Conservation (phyloP, 1,284 basidiomycete genomes). For the Xerocomus minutiporus region DNA sequence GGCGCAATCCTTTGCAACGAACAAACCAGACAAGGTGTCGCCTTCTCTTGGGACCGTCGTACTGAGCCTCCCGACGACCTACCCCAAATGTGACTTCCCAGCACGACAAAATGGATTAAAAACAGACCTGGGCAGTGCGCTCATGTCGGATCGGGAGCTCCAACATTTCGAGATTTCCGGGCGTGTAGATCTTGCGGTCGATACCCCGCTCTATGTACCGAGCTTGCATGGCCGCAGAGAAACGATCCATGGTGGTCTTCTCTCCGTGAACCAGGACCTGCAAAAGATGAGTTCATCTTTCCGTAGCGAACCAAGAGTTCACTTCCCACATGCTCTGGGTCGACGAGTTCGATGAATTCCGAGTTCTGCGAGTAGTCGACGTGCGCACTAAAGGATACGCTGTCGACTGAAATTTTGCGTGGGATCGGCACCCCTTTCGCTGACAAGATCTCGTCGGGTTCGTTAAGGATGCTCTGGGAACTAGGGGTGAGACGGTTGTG, state of each 20-base stretch:
- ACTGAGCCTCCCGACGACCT: conserved; percentile 91
- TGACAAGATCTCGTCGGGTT: conserved; percentile 83
- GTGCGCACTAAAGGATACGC: conserved; percentile 96
- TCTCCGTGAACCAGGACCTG: conserved; percentile 95
- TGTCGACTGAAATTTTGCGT: conserved; percentile 90
- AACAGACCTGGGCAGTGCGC: conserved; percentile 82
- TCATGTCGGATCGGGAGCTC: conserved; percentile 89
- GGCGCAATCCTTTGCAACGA: conserved; percentile 92
- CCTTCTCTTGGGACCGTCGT: conserved; percentile 66
- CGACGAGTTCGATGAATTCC: conserved; percentile 92
- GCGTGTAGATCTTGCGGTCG: conserved; percentile 94
- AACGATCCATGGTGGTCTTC: conserved; percentile 86
- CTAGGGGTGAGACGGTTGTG: conserved; percentile 6
- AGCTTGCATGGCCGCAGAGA: conserved; percentile 81
- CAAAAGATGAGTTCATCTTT: background rate
- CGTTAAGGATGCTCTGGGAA: conserved; percentile 73
- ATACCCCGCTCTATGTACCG: conserved; percentile 85
- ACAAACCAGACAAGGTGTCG: conserved; percentile 74
- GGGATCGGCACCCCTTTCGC: conserved; percentile 81
- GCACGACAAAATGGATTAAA: background rate
- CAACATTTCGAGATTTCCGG: conserved; percentile 87
- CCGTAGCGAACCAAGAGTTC: background rate
- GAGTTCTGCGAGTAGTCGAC: conserved; percentile 97
- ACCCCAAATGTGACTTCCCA: background rate
- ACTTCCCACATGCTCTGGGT: conserved; percentile 88